Evolutionary conservation across 768 basidiomycete species (phyloP).

Genomic region (Harrya chromipes): DNA sequence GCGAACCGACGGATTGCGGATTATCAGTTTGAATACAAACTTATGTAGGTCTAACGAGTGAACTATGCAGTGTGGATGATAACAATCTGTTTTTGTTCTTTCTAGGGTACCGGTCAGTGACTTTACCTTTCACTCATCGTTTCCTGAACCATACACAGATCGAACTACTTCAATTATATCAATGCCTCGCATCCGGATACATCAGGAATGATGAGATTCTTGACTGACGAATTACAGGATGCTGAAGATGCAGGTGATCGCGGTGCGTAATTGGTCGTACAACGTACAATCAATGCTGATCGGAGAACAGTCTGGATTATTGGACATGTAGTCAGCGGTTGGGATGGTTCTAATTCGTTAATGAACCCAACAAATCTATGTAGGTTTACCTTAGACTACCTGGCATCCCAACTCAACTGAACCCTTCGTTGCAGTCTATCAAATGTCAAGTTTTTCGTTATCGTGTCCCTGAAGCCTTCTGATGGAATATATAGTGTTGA

Average conservation of each 20-base stretch:
- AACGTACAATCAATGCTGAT: constrained; percentile 9
- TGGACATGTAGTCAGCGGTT: constrained; percentile 58
- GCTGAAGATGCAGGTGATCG: constrained; percentile 75
- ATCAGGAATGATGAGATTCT: constrained; percentile 73
- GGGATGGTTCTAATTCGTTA: constrained; percentile 71
- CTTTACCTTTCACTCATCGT: neutral
- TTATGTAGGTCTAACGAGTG: constrained; percentile 48
- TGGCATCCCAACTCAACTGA: constrained; percentile 1
- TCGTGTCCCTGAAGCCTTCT: neutral
- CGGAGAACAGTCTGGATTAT: constrained; percentile 43
- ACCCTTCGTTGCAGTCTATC: constrained; percentile 37
- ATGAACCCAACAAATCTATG: constrained; percentile 67
- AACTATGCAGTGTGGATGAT: neutral
- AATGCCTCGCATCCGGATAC: constrained; percentile 66
- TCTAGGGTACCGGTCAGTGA: constrained; percentile 32
- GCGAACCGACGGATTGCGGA: constrained; percentile 59
- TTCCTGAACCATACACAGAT: constrained; percentile 32
- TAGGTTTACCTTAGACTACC: constrained; percentile 32
- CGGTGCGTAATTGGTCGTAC: constrained; percentile 37
- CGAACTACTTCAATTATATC: constrained; percentile 77
- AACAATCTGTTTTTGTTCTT: neutral
- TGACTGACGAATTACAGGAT: constrained; percentile 75
- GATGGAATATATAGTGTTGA: constrained; percentile 48
- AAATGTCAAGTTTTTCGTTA: constrained; percentile 36
- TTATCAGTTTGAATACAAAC: constrained; percentile 77